phyloP scores from a whole-genome alignment of 2,329 filamentous ascomycete species.

The Colletotrichum graminicola region DNA sequence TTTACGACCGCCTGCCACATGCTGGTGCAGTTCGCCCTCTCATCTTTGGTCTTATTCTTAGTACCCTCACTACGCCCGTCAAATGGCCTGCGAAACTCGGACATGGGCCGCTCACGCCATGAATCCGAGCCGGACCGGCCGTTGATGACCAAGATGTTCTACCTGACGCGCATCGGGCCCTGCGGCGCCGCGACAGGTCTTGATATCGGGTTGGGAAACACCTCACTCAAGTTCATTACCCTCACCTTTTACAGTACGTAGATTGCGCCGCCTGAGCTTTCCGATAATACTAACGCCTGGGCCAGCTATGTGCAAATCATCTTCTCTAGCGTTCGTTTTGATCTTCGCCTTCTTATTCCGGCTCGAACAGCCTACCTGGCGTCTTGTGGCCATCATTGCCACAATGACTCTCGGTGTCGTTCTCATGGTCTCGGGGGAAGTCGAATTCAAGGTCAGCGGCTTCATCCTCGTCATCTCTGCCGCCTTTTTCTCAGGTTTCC shows the following conservation, averaged over 20 bases:
- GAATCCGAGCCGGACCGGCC: conserved; percentile 66
- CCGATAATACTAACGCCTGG: conserved; percentile 44
- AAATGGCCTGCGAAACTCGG: conserved; percentile 58
- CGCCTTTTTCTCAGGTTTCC: conserved; percentile 94
- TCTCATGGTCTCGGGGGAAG: conserved; percentile 98
- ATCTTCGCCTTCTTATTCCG: conserved; percentile 95
- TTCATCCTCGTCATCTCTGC: conserved; percentile 94
- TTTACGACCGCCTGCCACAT: conserved; percentile 97
- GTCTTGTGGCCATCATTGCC: conserved; percentile 86
- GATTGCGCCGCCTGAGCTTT: background rate
- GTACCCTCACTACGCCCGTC: conserved; percentile 85
- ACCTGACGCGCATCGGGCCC: conserved; percentile 89
- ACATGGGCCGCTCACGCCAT: conserved; percentile 64
- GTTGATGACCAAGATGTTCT: conserved; percentile 91
- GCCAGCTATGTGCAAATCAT: conserved; percentile 96
- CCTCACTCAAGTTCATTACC: conserved; percentile 94
- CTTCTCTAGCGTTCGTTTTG: conserved; percentile 92
- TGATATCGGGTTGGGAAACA: conserved; percentile 96
- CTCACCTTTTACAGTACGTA: conserved; percentile 91
- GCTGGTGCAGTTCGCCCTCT: conserved; percentile 89
- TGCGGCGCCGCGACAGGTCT: conserved; percentile 93
- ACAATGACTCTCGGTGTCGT: conserved; percentile 94
- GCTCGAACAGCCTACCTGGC: conserved; percentile 88
- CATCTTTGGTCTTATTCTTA: conserved; percentile 82
- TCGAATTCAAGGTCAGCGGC: conserved; percentile 86